Base-by-base conservation (phyloP, 768 basidiomycete genomes). In the Boletellus ananas region DNA sequence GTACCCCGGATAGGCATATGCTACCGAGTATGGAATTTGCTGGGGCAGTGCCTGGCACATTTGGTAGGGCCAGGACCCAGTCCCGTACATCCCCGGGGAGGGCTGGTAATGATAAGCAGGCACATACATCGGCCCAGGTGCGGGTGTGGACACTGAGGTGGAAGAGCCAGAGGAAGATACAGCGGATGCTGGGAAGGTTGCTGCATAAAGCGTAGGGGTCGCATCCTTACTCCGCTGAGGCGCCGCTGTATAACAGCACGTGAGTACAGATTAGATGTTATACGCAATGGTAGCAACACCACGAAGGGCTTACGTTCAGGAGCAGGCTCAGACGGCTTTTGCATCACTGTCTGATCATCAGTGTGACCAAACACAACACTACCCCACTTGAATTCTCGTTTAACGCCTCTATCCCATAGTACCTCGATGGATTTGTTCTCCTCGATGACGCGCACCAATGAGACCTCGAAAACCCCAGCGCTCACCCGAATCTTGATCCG, bases 391-490 rank as follows among this genome's bases (percentile, higher is more conserved):
- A 91, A 87, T 64, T 90, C 87, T 47, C 81, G 75, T 67, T 83
- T 86, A 34, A 81, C 56, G 8, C 83, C 84, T 23, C 79, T 73
- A 61, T 90, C 88, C 87, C 91, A 94, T 7, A 88, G 64, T 4
- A 94, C 90, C 62, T 87, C 84, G 1, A 94, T 84, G 9, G 83
- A 83, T 44, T 79, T 74, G 1, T 75, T 77, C 55, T 84, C 86
- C 55, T 85, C 83, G 33, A 86, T 70, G 16, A 90, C 84, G 51
- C 81, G 77, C 13, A 89, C 62, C 33, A 95, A 74, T 6, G 83
- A 85, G 5, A 94, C 91, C 63, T 94, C 91, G 63, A 90, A 94
- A 29, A 88, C 84, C 5, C 93, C 92, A 10, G 87, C 79, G 58
- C 80, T 85, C 41, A 88, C 84, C 38, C 89, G 85, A 55, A 97